phyloP scores from a whole-genome alignment of 2,329 filamentous ascomycete species.

The Zarea fungicola region DNA sequence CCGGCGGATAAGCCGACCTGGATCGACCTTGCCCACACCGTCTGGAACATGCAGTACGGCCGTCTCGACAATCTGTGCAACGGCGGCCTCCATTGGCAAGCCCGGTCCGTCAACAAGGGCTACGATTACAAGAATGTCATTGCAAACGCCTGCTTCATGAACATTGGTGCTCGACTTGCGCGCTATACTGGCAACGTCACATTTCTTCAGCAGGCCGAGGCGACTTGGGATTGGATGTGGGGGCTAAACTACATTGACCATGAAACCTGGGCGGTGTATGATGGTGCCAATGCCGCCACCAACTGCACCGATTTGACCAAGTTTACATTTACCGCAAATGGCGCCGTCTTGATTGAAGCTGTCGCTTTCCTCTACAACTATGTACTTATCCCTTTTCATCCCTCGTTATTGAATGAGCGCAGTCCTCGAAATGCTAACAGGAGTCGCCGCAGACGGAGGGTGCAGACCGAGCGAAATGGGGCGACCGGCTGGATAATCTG shows the following conservation, averaged over 20 bases:
- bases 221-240: constrained; percentile 52
- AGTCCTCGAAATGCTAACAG: constrained; percentile 6
- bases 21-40: constrained; percentile 52
- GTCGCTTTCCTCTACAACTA: constrained; percentile 56
- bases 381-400: too few relatives aligned
- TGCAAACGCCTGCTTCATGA: constrained; percentile 46
- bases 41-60: constrained; percentile 46
- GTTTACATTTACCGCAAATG: constrained; percentile 52
- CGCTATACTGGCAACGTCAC: constrained; percentile 54
- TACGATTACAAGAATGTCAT: constrained; percentile 61
- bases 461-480: constrained; percentile 50
- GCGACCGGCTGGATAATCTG: constrained; percentile 38
- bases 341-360: constrained; percentile 47
- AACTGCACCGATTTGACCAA: constrained; percentile 50
- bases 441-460: constrained; percentile 20
- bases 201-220: constrained; percentile 51
- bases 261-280: constrained; percentile 52
- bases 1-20: constrained; percentile 38
- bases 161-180: constrained; percentile 52
- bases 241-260: constrained; percentile 46
- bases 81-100: constrained; percentile 64
- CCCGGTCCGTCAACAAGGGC: constrained; percentile 56
- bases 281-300: constrained; percentile 45
- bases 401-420: background rate
- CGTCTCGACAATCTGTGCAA: constrained; percentile 52